Evolutionary conservation across 257 asterid genomes (phyloP).

Genomic region (Lantana camara): DNA sequence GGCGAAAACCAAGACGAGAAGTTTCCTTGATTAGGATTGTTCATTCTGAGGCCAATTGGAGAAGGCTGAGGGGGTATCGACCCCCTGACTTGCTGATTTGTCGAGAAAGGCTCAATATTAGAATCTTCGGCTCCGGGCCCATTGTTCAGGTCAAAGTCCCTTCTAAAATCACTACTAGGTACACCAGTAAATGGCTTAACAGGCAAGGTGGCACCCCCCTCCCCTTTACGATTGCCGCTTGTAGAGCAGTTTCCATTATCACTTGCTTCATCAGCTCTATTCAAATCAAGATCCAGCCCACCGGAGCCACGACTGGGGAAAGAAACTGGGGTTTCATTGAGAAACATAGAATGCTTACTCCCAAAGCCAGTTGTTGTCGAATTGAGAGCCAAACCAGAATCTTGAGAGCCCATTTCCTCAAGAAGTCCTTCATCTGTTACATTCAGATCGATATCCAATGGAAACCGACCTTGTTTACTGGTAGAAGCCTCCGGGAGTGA

Average conservation of each 20-base stretch:
- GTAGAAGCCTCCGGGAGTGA: conserved; percentile 44
- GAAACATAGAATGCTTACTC: no score
- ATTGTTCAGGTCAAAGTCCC: conserved; percentile 59
- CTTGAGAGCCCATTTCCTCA: conserved; percentile 48
- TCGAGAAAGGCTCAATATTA: conserved; percentile 24
- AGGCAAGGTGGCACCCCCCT: conserved; percentile 18
- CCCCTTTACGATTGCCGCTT: no score
- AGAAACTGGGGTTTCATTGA: no score
- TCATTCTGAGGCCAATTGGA: conserved; percentile 43
- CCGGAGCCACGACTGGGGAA: conserved; percentile 33
- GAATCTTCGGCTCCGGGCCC: conserved; percentile 50
- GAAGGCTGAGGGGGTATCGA: conserved; percentile 47
- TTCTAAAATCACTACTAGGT: no score
- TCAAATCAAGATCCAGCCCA: conserved; percentile 61
- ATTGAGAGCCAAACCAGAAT: conserved; percentile 28
- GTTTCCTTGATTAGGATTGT: conserved; percentile 43
- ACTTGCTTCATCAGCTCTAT: conserved; percentile 46
- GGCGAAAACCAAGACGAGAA: conserved; percentile 79
- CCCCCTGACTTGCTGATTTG: conserved; percentile 34
- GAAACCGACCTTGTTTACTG: conserved; percentile 42
- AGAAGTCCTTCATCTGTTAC: conserved; percentile 55
- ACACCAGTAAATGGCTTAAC: no score
- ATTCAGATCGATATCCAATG: conserved; percentile 57
- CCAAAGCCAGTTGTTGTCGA: conserved; percentile 13
- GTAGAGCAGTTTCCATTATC: conserved; percentile 41